Conservation (phyloP, 2,329 filamentous ascomycete genomes). For the Blastomyces parvus region DNA sequence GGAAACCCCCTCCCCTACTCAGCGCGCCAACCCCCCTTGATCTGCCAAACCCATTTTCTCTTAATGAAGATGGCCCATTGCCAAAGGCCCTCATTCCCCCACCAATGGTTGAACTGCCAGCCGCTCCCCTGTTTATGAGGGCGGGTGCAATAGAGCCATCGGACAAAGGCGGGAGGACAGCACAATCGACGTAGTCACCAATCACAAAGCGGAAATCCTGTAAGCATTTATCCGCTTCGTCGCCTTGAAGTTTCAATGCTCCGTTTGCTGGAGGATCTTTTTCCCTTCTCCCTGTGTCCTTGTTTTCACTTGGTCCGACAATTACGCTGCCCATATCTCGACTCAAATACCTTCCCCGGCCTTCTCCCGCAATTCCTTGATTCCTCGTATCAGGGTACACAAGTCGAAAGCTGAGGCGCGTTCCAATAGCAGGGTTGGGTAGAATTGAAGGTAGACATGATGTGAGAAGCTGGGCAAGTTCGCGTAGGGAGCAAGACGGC, state of each 20-base stretch:
- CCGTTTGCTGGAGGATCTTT: slow-evolving; percentile 32
- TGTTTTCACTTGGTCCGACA: slow-evolving; percentile 43
- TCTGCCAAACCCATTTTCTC: slow-evolving; percentile 40
- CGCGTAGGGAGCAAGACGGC: slow-evolving; percentile 67
- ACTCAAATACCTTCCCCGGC: slow-evolving; percentile 56
- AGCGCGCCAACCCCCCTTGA: slow-evolving; percentile 31
- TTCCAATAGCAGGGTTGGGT: slow-evolving; percentile 65
- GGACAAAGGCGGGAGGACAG: slow-evolving; percentile 63
- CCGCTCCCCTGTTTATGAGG: slow-evolving; percentile 42
- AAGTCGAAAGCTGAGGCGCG: slow-evolving; percentile 76
- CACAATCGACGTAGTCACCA: slow-evolving; percentile 79
- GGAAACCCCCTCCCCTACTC: slow-evolving; percentile 32
- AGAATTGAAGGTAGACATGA: slow-evolving; percentile 59
- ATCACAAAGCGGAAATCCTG: slow-evolving; percentile 72
- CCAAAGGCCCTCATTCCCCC: slow-evolving; percentile 33
- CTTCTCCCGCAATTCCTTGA: slow-evolving; percentile 28
- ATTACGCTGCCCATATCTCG: slow-evolving; percentile 79
- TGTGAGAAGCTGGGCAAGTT: slow-evolving; percentile 69
- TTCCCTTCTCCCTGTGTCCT: slow-evolving; percentile 27
- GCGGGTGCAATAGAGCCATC: slow-evolving; percentile 63
- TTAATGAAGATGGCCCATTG: slow-evolving; percentile 17
- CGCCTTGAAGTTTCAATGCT: slow-evolving; percentile 39
- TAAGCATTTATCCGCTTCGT: slow-evolving; percentile 63
- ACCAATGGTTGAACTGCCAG: slow-evolving; percentile 35
- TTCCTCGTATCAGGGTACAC: slow-evolving; percentile 66